Evolutionary conservation across 352 stramenopile species (phyloP).

Genomic region (Phytopythium sindhum): DNA sequence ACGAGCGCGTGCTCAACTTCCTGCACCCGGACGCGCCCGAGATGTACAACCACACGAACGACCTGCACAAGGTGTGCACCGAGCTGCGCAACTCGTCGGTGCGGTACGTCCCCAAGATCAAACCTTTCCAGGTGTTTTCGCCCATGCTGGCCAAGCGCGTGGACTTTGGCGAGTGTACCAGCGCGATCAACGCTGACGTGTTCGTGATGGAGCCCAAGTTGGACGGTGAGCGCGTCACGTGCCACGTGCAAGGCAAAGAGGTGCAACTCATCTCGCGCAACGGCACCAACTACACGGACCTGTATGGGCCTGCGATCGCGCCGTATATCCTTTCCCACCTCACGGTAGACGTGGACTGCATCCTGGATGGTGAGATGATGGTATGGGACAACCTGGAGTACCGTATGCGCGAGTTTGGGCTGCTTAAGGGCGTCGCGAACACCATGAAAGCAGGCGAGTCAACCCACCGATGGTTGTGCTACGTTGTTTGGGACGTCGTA

Average conservation of each 20-base stretch:
- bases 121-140: constrained; percentile 83
- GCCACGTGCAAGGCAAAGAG: constrained; percentile 51
- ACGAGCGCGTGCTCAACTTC: constrained; percentile 77
- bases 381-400: constrained; percentile 85
- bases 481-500: constrained; percentile 83
- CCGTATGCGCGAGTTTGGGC: constrained; percentile 67
- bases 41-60: constrained; percentile 89
- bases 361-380: constrained; percentile 88
- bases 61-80: constrained; percentile 70
- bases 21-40: constrained; percentile 79
- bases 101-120: constrained; percentile 74
- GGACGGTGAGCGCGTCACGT: constrained; percentile 82
- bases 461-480: constrained; percentile 77
- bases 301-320: constrained; percentile 58
- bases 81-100: constrained; percentile 77
- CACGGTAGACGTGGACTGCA: constrained; percentile 53
- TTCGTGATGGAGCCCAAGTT: constrained; percentile 87
- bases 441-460: constrained; percentile 44
- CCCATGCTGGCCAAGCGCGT: constrained; percentile 86
- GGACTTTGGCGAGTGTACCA: constrained; percentile 80
- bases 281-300: constrained; percentile 77
- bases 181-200: constrained; percentile 52
- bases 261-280: constrained; percentile 87
- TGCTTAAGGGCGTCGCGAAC: constrained; percentile 80
- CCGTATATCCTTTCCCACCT: constrained; percentile 66